Conservation (phyloP, 148 eudicot species). For the Beta vulgaris region DNA sequence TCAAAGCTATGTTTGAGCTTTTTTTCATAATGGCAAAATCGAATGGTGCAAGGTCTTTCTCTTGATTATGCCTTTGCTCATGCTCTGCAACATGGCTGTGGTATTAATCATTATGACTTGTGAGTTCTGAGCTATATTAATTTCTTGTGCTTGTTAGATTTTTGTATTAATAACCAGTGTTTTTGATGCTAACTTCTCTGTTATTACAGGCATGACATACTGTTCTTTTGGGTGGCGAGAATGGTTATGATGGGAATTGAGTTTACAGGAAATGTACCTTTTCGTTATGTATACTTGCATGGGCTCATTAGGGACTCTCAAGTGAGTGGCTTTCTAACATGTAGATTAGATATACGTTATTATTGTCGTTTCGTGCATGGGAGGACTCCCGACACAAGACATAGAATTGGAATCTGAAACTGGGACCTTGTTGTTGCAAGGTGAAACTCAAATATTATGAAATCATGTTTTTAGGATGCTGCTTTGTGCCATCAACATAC, state of each 20-base stretch:
- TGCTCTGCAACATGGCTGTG: too few species aligned
- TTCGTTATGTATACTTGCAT: conserved; percentile 81
- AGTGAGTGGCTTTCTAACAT: conserved; percentile 42
- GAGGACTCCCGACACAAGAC: background rate
- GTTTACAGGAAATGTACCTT: conserved; percentile 88
- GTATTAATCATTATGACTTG: too few species aligned
- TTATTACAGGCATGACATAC: conserved; percentile 90
- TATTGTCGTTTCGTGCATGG: background rate
- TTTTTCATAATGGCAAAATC: background rate
- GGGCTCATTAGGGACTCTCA: conserved; percentile 95
- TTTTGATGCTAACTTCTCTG: conserved; percentile 18
- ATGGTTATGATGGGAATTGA: conserved; percentile 99
- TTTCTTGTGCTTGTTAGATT: background rate
- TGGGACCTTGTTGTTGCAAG: background rate
- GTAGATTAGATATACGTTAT: background rate
- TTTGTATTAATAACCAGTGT: background rate
- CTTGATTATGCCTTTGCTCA: background rate
- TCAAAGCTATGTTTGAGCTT: background rate
- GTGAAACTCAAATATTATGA: too few species aligned
- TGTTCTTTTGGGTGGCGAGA: conserved; percentile 99
- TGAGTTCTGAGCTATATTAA: background rate
- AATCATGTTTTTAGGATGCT: background rate
- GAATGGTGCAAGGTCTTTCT: background rate
- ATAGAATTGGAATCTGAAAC: background rate
- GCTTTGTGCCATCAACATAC: background rate